Evolutionary conservation across 495 filamentous ascomycete species (phyloP).

Genomic region (Penicilliopsis zonata): DNA sequence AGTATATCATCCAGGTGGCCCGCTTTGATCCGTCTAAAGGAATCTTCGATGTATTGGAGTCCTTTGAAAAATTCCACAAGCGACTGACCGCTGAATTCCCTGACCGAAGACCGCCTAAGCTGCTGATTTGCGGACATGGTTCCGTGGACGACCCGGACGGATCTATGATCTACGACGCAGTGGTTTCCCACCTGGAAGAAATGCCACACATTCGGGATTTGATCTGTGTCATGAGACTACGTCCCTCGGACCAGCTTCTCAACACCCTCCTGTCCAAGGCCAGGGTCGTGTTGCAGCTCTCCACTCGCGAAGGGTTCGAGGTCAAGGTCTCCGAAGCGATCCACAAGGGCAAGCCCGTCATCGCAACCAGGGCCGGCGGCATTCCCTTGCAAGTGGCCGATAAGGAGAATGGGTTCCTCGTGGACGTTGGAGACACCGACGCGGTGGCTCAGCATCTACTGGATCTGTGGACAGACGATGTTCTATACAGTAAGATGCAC

Average conservation of each 20-base stretch:
- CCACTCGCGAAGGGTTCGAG: slow-evolving; percentile 77
- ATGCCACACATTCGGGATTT: slow-evolving; percentile 39
- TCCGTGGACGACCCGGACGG: slow-evolving; percentile 83
- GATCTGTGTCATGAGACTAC: slow-evolving; percentile 66
- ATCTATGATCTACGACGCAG: slow-evolving; percentile 57
- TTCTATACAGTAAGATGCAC: slow-evolving; percentile 54
- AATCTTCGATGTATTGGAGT: slow-evolving; percentile 66
- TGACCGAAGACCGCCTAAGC: slow-evolving; percentile 48
- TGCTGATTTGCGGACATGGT: slow-evolving; percentile 68
- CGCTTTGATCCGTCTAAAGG: slow-evolving; percentile 85
- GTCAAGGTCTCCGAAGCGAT: slow-evolving; percentile 83
- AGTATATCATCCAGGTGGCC: slow-evolving; percentile 74
- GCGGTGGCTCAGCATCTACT: slow-evolving; percentile 61
- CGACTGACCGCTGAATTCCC: slow-evolving; percentile 35
- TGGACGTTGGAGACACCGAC: slow-evolving; percentile 59
- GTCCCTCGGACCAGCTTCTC: slow-evolving; percentile 69
- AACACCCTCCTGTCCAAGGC: slow-evolving; percentile 69
- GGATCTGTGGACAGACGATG: slow-evolving; percentile 54
- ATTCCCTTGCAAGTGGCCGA: slow-evolving; percentile 74
- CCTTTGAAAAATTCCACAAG: slow-evolving; percentile 62
- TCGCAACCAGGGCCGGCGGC: slow-evolving; percentile 67
- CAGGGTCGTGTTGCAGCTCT: slow-evolving; percentile 66
- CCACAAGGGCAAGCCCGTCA: slow-evolving; percentile 74
- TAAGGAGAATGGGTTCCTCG: slow-evolving; percentile 64
- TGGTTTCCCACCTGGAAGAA: slow-evolving; percentile 51